Evolutionary conservation across 2,329 filamentous ascomycete species (phyloP), one percentile per base, ranked within the genome.

Genomic region (Uncinocarpus reesii): DNA sequence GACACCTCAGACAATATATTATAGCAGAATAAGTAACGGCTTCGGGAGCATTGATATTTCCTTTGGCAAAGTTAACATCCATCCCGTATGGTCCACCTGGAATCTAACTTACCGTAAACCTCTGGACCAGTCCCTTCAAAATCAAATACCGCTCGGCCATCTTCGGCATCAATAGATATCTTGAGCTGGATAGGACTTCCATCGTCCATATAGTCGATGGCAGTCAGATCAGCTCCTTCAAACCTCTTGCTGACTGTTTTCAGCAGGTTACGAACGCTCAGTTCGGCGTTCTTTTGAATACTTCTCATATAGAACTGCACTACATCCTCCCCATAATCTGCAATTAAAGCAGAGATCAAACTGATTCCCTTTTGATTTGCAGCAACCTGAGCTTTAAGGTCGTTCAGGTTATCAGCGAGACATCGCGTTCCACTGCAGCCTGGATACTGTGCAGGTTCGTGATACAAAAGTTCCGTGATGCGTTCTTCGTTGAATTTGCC

Each of bases 321-420:
- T 0, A 83, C 80, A 2, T 78, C 71, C 59, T 84, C 76, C 11
- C 79, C 79, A 56, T 87, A 89, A 58, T 90, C 85, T 31, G 77
- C 75, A 56, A 89, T 86, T 2, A 89, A 67, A 0, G 75, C 72
- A 32, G 73, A 74, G 53, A 90, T 87, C 16, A 87, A 71, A 35
- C 77, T 81, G 58, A 87, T 87, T 4, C 86, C 86, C 60, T 86
- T 87, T 57, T 86, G 81, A 57, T 92, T 90, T 7, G 85, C 84
- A 1, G 86, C 84, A 4, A 89, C 80, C 60, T 89, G 84, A 0
- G 86, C 86, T 64, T 88, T 87, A 34, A 92, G 71, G 60, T 92
- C 86, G 52, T 84, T 86, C 58, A 92, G 71, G 59, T 92, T 92
- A 61, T 92, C 86, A 8, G 77, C 77, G 0, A 90, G 71, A 58